A percentile compares a stretch with the other conserved stretches of the same genome.
Evolutionary conservation across 2,329 filamentous ascomycete species (phyloP).

Genomic region (Oidium heveae): DNA sequence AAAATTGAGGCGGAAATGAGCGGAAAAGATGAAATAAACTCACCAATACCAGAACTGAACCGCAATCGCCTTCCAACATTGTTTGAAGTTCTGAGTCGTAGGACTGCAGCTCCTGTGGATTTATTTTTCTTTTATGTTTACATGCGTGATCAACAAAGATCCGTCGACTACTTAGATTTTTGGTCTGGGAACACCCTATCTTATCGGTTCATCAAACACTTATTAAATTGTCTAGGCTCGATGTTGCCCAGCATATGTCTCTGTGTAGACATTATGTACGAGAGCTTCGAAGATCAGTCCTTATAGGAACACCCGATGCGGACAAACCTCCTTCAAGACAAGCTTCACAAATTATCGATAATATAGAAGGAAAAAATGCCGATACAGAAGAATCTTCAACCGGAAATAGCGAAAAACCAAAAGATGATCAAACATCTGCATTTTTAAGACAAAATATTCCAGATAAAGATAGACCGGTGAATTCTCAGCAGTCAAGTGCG

Average conservation of each 20-base stretch:
- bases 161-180: constrained; percentile 94
- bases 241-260: constrained; percentile 97
- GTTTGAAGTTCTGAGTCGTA: constrained; percentile 82
- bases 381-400: constrained; percentile 33
- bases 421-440: constrained; percentile 75
- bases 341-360: constrained; percentile 58
- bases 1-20: neutral
- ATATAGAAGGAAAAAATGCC: constrained; percentile 38
- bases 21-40: constrained; percentile 18
- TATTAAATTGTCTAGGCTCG: constrained; percentile 39
- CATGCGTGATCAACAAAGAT: constrained; percentile 95
- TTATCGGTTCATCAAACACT: neutral
- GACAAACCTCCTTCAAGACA: constrained; percentile 56
- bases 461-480: constrained; percentile 28
- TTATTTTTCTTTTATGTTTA: constrained; percentile 99
- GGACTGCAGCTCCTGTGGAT: constrained; percentile 87
- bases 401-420: constrained; percentile 42
- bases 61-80: constrained; percentile 80
- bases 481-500: constrained; percentile 3
- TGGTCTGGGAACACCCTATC: constrained; percentile 36
- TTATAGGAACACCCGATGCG: constrained; percentile 76
- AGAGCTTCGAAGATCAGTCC: constrained; percentile 74
- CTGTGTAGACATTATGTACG: constrained; percentile 92
- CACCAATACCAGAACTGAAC: constrained; percentile 30
- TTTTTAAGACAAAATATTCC: constrained; percentile 48